phyloP scores from a whole-genome alignment of 2,329 filamentous ascomycete genomes.

The Pestalotiopsis sp. region DNA sequence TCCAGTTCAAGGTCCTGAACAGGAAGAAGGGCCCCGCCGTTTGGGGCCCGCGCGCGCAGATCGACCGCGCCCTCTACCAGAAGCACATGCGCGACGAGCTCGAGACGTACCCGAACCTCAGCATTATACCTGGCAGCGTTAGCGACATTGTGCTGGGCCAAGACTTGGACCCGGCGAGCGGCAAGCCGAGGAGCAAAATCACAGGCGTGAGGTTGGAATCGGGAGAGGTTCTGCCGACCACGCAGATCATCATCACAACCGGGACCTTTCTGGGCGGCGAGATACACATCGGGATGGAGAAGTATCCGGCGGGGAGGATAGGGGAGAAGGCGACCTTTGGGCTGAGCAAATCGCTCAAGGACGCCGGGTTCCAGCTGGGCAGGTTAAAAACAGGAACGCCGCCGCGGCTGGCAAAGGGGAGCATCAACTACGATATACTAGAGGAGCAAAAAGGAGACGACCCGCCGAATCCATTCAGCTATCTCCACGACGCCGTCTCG shows the following conservation, averaged over 20 bases:
- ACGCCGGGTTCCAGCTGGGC: constrained; percentile 87
- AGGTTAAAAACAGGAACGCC: constrained; percentile 95
- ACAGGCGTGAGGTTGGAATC: constrained; percentile 85
- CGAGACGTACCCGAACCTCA: constrained; percentile 74
- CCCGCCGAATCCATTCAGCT: constrained; percentile 88
- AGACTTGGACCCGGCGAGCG: constrained; percentile 45
- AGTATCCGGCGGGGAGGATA: constrained; percentile 85
- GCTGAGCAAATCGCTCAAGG: constrained; percentile 84
- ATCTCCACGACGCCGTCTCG: constrained; percentile 76
- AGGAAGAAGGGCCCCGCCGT: constrained; percentile 90
- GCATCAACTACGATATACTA: constrained; percentile 77
- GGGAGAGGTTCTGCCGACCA: constrained; percentile 79
- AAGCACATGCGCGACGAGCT: constrained; percentile 90
- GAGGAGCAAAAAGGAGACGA: constrained; percentile 80
- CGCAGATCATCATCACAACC: constrained; percentile 89
- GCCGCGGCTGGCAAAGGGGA: constrained; percentile 78
- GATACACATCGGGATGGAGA: constrained; percentile 90
- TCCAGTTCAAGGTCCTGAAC: constrained; percentile 94
- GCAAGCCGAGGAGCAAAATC: constrained; percentile 68
- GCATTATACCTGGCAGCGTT: constrained; percentile 82
- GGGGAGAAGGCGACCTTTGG: constrained; percentile 93
- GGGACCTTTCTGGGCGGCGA: constrained; percentile 95
- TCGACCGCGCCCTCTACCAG: constrained; percentile 88
- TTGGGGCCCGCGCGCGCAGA: constrained; percentile 95
- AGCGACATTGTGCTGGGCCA: constrained; percentile 84